Conservation (phyloP, 1,284 basidiomycete species). For the Tilletia caries region DNA sequence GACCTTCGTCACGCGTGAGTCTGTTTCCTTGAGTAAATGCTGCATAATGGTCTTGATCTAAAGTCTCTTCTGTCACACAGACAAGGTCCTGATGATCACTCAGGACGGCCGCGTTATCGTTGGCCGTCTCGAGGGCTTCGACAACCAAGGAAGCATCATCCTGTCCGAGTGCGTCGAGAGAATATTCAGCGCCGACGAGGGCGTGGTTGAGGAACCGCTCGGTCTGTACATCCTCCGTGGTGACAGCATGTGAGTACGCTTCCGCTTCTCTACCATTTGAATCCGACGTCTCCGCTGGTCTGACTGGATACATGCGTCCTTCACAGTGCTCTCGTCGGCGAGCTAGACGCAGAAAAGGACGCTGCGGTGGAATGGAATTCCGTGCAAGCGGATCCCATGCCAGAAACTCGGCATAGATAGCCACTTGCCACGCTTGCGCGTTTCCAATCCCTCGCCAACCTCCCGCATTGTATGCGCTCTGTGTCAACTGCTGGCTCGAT, state of each 20-base stretch:
- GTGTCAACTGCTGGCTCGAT: too few species aligned
- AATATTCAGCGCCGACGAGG: slow-evolving; percentile 60
- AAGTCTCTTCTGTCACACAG: slow-evolving; percentile 54
- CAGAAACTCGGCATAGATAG: slow-evolving; percentile 47
- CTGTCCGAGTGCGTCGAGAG: slow-evolving; percentile 43
- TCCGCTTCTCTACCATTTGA: neutral
- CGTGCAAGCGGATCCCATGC: slow-evolving; percentile 82
- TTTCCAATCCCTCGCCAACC: too few species aligned
- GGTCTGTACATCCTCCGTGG: slow-evolving; percentile 95
- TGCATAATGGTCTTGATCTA: neutral
- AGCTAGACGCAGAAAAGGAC: slow-evolving; percentile 82
- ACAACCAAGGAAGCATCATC: slow-evolving; percentile 44
- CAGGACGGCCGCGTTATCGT: slow-evolving; percentile 82
- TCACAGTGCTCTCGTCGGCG: slow-evolving; percentile 77
- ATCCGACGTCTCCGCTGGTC: neutral
- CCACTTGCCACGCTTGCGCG: neutral
- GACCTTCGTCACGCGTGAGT: slow-evolving; percentile 11
- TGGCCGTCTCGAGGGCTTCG: slow-evolving; percentile 43
- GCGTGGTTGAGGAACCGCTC: slow-evolving; percentile 90
- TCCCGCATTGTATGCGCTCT: too few species aligned
- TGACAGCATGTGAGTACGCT: slow-evolving; percentile 84
- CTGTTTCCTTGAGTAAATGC: neutral
- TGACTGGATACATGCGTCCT: neutral
- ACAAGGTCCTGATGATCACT: slow-evolving; percentile 77
- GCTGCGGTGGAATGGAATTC: slow-evolving; percentile 71